These are phyloP conservation scores for Penicillium sp. DNA, from an alignment of 2,329 filamentous ascomycete genomes.

Conservation along the genomic window DNA sequence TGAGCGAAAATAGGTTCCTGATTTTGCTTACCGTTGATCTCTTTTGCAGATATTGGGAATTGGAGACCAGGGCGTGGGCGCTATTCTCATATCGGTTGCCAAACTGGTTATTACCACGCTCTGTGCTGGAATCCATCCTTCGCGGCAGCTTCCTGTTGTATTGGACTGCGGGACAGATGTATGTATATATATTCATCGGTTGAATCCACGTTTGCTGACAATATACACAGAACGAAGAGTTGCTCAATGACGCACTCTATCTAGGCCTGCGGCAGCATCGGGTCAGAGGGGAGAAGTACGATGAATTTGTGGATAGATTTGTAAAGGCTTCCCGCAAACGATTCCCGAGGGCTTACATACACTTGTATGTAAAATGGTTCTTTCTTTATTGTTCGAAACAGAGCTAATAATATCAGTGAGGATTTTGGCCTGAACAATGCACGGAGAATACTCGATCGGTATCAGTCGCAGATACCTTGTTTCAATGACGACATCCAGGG, in stretches of 20 bases:
- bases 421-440: constrained; percentile 82
- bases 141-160: constrained; percentile 74
- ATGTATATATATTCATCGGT: neutral
- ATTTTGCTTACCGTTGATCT: constrained; percentile 30
- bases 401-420: constrained; percentile 48
- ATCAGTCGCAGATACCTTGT: constrained; percentile 71
- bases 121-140: constrained; percentile 83
- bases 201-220: constrained; percentile 1
- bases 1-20: too few species aligned
- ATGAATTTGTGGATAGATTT: constrained; percentile 74
- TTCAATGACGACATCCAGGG: constrained; percentile 94
- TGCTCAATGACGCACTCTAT: constrained; percentile 76
- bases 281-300: constrained; percentile 69
- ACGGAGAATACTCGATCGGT: constrained; percentile 71
- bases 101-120: constrained; percentile 81
- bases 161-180: constrained; percentile 81
- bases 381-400: neutral
- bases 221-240: constrained; percentile 59
- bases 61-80: constrained; percentile 83
- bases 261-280: constrained; percentile 69
- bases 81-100: constrained; percentile 78
- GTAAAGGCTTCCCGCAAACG: constrained; percentile 65
- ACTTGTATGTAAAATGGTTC: constrained; percentile 55
- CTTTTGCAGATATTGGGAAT: constrained; percentile 74
- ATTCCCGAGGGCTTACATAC: constrained; percentile 79